Percentiles rank a stretch among this genome's conserved stretches.
These are phyloP conservation scores for Amauroascus niger DNA, from an alignment of 2,329 filamentous ascomycete genomes.

Conservation along the genomic window DNA sequence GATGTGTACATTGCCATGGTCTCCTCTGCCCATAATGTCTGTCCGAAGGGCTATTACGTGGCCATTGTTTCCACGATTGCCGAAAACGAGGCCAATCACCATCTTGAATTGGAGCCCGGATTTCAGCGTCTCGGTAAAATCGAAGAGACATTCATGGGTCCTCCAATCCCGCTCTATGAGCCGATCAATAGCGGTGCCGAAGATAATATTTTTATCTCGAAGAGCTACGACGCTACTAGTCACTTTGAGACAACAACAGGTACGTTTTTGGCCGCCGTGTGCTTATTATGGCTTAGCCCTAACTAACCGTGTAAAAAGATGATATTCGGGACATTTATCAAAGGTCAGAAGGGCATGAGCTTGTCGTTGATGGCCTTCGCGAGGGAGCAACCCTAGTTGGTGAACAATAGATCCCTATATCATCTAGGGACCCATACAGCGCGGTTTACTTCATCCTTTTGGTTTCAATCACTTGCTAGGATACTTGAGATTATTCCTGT, in stretches of 20 bases:
- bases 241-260: conserved; percentile 87
- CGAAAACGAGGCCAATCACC: conserved; percentile 83
- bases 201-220: conserved; percentile 94
- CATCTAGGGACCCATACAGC: too few species aligned
- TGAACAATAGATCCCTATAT: conserved; percentile 45
- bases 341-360: conserved; percentile 68
- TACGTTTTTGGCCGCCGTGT: conserved; percentile 26
- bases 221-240: conserved; percentile 95
- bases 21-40: conserved; percentile 92
- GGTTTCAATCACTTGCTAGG: conserved; percentile 1
- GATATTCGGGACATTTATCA: conserved; percentile 91
- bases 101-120: conserved; percentile 85
- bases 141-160: conserved; percentile 93
- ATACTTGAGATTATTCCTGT: background rate
- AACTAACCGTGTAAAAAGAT: conserved; percentile 41
- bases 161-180: conserved; percentile 89
- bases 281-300: background rate
- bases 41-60: conserved; percentile 97
- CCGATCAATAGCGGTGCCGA: conserved; percentile 70
- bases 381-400: conserved; percentile 64
- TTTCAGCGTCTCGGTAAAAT: conserved; percentile 86
- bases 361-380: conserved; percentile 74
- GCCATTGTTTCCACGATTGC: conserved; percentile 97
- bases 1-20: conserved; percentile 97
- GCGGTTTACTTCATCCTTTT: background rate